A percentile compares a stretch with the other conserved stretches of the same genome.
phyloP scores from a whole-genome alignment of 192 early-diverging fungal genomes.

The Gonapodya prolifera region DNA sequence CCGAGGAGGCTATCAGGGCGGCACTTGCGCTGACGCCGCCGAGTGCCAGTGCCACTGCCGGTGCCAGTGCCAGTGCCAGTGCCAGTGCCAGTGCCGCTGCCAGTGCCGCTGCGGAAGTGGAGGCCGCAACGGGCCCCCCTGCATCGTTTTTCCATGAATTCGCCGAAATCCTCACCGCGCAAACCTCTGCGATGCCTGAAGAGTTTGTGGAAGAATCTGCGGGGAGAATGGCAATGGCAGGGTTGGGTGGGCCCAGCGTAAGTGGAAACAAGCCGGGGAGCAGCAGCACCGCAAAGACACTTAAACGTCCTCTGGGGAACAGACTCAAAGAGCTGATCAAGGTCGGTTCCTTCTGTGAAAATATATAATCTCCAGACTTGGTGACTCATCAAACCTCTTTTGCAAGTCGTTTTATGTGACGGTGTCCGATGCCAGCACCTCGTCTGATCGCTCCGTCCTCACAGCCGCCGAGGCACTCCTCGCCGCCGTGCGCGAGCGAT shows the following conservation, averaged over 20 bases:
- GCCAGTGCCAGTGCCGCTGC: no score
- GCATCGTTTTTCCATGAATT: not conserved
- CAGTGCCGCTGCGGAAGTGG: not conserved
- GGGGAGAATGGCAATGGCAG: not conserved
- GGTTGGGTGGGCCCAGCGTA: not conserved
- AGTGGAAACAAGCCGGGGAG: not conserved
- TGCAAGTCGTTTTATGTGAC: not conserved
- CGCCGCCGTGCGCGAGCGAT: conserved; percentile 33
- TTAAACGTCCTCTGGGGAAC: not conserved
- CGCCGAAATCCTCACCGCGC: not conserved
- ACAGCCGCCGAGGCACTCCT: conserved; percentile 9
- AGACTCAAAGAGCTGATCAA: not conserved
- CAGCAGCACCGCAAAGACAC: not conserved
- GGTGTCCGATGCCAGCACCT: not conserved
- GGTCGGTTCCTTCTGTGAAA: not conserved
- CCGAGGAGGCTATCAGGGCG: conserved; percentile 41
- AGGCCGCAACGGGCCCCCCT: not conserved
- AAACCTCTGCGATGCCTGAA: not conserved
- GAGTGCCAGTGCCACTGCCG: no score
- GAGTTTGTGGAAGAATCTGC: not conserved
- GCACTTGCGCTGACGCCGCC: no score
- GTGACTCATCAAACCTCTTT: not conserved
- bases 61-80: no score
- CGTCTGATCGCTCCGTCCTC: not conserved
- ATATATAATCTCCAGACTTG: not conserved